A percentile compares a stretch with the other conserved stretches of the same genome.
Conservation (phyloP, 2,329 filamentous ascomycete genomes). For the Penicillium sp. region DNA sequence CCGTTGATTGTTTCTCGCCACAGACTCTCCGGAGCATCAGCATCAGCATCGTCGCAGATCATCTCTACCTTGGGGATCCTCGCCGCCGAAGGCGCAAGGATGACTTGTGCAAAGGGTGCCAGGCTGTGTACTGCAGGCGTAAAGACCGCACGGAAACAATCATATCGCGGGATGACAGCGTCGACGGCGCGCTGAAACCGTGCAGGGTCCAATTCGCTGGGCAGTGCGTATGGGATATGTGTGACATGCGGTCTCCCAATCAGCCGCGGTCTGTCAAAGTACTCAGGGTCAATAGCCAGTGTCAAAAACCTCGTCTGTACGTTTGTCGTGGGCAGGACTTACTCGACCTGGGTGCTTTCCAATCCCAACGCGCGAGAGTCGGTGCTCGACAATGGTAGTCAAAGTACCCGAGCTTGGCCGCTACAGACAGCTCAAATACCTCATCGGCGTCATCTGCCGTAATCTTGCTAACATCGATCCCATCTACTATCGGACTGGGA, state of each 20-base stretch:
- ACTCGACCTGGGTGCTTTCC: neutral
- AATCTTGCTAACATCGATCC: neutral
- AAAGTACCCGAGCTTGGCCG: slow-evolving; percentile 1
- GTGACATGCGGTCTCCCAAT: slow-evolving; percentile 2
- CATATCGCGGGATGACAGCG: slow-evolving; percentile 3
- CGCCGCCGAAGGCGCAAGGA: neutral
- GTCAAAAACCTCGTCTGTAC: neutral
- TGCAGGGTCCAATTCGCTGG: neutral
- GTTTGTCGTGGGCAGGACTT: slow-evolving; percentile 1
- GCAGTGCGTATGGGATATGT: neutral
- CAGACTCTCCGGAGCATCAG: neutral
- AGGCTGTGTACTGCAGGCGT: neutral
- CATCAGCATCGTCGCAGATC: neutral
- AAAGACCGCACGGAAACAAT: slow-evolving; percentile 4
- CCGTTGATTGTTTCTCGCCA: slow-evolving; percentile 1
- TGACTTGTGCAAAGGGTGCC: neutral
- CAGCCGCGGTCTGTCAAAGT: neutral
- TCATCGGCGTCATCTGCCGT: neutral
- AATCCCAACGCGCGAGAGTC: neutral
- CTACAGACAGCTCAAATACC: neutral
- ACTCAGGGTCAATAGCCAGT: neutral
- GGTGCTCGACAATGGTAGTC: neutral
- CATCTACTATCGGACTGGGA: neutral
- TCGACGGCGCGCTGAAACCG: slow-evolving; percentile 1
- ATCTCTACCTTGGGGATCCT: slow-evolving; percentile 7